A percentile compares a stretch with the other conserved stretches of the same genome.
These are phyloP conservation scores for Tulasnella sp. DNA, from an alignment of 768 basidiomycete species.

Conservation along the genomic window DNA sequence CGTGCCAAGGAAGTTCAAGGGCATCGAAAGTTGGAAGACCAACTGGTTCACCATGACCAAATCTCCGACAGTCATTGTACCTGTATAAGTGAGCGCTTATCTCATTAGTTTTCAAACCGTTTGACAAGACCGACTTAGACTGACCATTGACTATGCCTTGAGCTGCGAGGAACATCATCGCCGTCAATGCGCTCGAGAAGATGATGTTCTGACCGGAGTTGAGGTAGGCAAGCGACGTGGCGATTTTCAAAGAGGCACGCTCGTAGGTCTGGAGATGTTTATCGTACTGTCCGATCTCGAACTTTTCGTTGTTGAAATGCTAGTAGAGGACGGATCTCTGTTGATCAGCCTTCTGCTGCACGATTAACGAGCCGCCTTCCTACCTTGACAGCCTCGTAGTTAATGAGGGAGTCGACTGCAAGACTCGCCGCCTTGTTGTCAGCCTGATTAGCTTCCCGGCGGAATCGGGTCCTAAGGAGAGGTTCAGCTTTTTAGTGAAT, in stretches of 20 bases:
- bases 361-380: constrained; percentile 11
- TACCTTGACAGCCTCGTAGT: constrained; percentile 98
- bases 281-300: constrained; percentile 89
- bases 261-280: constrained; percentile 82
- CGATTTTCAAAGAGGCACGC: constrained; percentile 88
- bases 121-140: constrained; percentile 29
- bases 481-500: background rate
- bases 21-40: constrained; percentile 93
- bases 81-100: constrained; percentile 42
- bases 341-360: background rate
- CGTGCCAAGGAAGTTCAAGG: constrained; percentile 94
- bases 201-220: constrained; percentile 98
- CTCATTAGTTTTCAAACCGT: background rate
- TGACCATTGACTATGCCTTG: constrained; percentile 88
- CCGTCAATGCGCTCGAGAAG: constrained; percentile 87
- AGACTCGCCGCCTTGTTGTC: constrained; percentile 95
- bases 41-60: constrained; percentile 99
- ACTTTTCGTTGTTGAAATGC: constrained; percentile 97
- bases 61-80: constrained; percentile 97
- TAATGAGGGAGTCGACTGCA: constrained; percentile 93
- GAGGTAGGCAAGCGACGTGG: constrained; percentile 86
- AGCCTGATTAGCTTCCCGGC: constrained; percentile 90
- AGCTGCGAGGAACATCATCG: constrained; percentile 94
- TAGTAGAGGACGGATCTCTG: constrained; percentile 37
- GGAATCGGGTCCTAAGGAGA: constrained; percentile 72